Percentiles rank a stretch among this genome's conserved stretches.
phyloP scores from a whole-genome alignment of 2,329 filamentous ascomycete genomes.

The Pseudomassariella vexata region DNA sequence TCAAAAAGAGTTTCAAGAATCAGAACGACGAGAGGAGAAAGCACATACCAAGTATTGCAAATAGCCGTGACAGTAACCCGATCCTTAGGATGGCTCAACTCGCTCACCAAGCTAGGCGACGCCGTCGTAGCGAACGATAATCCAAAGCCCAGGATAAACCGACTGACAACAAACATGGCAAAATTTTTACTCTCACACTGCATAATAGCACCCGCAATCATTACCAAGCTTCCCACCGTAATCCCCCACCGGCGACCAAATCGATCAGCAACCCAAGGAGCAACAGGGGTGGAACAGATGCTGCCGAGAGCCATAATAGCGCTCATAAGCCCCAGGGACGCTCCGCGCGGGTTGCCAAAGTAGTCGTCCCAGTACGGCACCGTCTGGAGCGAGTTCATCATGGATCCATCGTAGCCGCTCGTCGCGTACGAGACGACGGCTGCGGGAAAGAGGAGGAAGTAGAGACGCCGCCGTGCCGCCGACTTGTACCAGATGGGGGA shows the following conservation, averaged over 20 bases:
- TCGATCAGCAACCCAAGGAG: slow-evolving; percentile 47
- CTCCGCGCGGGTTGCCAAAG: slow-evolving; percentile 23
- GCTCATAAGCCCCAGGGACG: slow-evolving; percentile 24
- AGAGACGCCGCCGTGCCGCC: slow-evolving; percentile 50
- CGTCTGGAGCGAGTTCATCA: slow-evolving; percentile 35
- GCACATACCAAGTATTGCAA: no score
- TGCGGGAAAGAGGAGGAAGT: slow-evolving; percentile 52
- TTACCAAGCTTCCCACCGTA: slow-evolving; percentile 46
- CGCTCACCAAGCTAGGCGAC: slow-evolving; percentile 1
- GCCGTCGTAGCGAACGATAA: slow-evolving; percentile 5
- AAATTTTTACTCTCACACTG: slow-evolving; percentile 13
- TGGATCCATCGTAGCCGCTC: slow-evolving; percentile 34
- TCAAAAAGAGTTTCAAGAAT: no score
- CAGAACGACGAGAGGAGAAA: no score
- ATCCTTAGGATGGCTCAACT: no score
- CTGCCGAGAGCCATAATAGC: slow-evolving; percentile 35
- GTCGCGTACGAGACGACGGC: slow-evolving; percentile 55
- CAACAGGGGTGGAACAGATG: slow-evolving; percentile 28
- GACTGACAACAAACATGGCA: slow-evolving; percentile 18
- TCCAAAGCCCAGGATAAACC: slow-evolving; percentile 2
- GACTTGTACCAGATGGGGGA: slow-evolving; percentile 60
- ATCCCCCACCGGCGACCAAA: slow-evolving; percentile 49
- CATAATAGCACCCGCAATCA: slow-evolving; percentile 30
- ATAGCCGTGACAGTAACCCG: no score
- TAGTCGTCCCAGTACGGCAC: slow-evolving; percentile 26